phyloP scores from a whole-genome alignment of 2,329 filamentous ascomycete genomes.

The Penicillium hordei region DNA sequence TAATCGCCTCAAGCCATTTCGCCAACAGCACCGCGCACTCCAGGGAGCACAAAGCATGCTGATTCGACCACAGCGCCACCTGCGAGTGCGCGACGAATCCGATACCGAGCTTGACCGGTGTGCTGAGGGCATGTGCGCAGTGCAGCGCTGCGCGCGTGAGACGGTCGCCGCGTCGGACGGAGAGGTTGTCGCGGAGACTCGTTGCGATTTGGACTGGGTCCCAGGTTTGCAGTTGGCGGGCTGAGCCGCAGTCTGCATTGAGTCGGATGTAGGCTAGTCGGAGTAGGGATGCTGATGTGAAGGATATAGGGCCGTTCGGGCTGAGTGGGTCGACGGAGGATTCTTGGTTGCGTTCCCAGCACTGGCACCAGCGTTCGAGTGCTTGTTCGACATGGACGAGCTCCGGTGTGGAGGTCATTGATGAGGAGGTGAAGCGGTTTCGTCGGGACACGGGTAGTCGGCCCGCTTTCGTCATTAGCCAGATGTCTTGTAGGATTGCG shows the following conservation, averaged over 20 bases:
- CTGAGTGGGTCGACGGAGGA: slow-evolving; percentile 37
- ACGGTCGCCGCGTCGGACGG: slow-evolving; percentile 49
- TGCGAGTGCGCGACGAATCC: slow-evolving; percentile 57
- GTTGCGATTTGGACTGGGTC: slow-evolving; percentile 33
- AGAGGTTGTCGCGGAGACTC: slow-evolving; percentile 32
- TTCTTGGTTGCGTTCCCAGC: slow-evolving; percentile 38
- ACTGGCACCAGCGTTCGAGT: slow-evolving; percentile 37
- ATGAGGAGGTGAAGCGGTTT: slow-evolving; percentile 12
- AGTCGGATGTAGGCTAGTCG: slow-evolving; percentile 37
- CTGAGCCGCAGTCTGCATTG: slow-evolving; percentile 36
- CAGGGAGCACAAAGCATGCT: slow-evolving; percentile 56
- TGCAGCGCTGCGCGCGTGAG: slow-evolving; percentile 52
- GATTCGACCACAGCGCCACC: slow-evolving; percentile 58
- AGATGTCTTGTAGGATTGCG: slow-evolving; percentile 36
- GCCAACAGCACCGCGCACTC: slow-evolving; percentile 57
- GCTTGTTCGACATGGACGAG: slow-evolving; percentile 33
- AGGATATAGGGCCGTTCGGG: slow-evolving; percentile 35
- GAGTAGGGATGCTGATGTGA: slow-evolving; percentile 36
- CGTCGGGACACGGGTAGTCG: slow-evolving; percentile 26
- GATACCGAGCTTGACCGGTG: slow-evolving; percentile 56
- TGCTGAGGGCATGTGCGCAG: slow-evolving; percentile 56
- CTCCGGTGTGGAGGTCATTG: slow-evolving; percentile 27
- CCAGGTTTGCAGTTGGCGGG: slow-evolving; percentile 35
- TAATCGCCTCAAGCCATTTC: slow-evolving; percentile 45
- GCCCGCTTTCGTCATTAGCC: slow-evolving; percentile 35